Evolutionary conservation across 169 alveolate genomes (phyloP).

Genomic region (Fabrea salina): DNA sequence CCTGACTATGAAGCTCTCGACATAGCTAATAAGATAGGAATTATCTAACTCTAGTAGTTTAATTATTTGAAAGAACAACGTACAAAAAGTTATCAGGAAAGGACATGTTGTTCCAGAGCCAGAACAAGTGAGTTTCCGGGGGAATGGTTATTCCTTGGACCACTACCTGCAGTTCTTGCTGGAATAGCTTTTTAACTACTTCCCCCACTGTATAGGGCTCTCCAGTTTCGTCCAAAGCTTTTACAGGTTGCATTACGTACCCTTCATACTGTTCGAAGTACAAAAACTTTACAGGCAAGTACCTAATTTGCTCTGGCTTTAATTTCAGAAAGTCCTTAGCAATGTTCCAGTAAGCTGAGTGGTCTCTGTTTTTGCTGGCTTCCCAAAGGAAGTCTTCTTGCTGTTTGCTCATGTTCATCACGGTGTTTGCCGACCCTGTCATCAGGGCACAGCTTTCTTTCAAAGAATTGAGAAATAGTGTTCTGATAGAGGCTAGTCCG

Average conservation of each 20-base stretch:
- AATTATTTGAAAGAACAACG: background rate
- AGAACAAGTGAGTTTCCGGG: background rate
- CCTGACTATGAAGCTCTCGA: conserved; percentile 96
- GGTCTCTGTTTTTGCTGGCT: background rate
- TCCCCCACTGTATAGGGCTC: background rate
- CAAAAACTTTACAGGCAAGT: background rate
- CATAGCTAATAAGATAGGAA: conserved; percentile 98
- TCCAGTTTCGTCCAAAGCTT: background rate
- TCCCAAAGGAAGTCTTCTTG: conserved; percentile 4
- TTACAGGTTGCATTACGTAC: background rate
- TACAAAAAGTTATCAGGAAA: conserved; percentile 5
- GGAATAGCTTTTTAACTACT: background rate
- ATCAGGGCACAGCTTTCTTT: background rate
- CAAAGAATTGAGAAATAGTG: background rate
- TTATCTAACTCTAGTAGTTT: conserved; percentile 76
- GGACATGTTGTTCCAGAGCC: conserved; percentile 4
- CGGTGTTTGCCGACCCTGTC: background rate
- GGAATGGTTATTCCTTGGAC: conserved; percentile 11
- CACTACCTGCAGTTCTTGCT: background rate
- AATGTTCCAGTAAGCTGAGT: background rate
- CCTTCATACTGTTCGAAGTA: background rate
- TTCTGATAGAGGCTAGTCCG: background rate
- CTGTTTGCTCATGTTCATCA: background rate
- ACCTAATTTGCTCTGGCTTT: background rate
- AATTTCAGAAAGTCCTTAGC: background rate